Evolutionary conservation across 2,329 filamentous ascomycete species (phyloP).

Genomic region (Thielaviopsis punctulata): DNA sequence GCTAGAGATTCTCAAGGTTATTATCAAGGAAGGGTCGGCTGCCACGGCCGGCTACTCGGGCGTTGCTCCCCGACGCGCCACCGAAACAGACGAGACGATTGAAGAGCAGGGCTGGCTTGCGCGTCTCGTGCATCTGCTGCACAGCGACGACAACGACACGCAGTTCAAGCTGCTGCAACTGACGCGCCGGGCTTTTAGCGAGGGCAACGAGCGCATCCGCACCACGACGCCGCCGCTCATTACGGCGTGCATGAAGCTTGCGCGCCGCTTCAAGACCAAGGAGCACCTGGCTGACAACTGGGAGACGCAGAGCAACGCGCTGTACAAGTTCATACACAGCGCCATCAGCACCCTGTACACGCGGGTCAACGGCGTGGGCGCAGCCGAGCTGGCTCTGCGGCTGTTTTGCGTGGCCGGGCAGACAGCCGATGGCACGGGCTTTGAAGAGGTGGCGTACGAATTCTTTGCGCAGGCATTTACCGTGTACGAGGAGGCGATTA

Average conservation of each 20-base stretch:
- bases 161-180: constrained; percentile 89
- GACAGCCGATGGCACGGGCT: constrained; percentile 75
- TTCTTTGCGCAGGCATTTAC: constrained; percentile 98
- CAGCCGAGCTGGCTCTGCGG: constrained; percentile 74
- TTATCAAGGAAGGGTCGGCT: constrained; percentile 86
- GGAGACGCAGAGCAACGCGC: constrained; percentile 49
- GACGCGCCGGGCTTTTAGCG: constrained; percentile 67
- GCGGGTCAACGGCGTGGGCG: constrained; percentile 57
- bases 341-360: constrained; percentile 75
- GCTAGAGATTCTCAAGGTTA: constrained; percentile 69
- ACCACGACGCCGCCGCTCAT: constrained; percentile 89
- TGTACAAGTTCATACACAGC: constrained; percentile 93
- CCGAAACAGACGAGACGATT: constrained; percentile 90
- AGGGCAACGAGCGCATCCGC: constrained; percentile 88
- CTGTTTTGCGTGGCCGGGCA: constrained; percentile 86
- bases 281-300: constrained; percentile 63
- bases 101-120: constrained; percentile 97
- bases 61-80: constrained; percentile 52
- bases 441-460: constrained; percentile 93
- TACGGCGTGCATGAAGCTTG: constrained; percentile 77
- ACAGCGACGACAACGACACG: constrained; percentile 72
- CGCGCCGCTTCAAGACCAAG: constrained; percentile 70
- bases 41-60: constrained; percentile 70
- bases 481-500: constrained; percentile 90
- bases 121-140: constrained; percentile 73